Evolutionary conservation across 1,139 yeast genomes (phyloP), one percentile per base, ranked within the genome.

Genomic region (Hansenula sp.): DNA sequence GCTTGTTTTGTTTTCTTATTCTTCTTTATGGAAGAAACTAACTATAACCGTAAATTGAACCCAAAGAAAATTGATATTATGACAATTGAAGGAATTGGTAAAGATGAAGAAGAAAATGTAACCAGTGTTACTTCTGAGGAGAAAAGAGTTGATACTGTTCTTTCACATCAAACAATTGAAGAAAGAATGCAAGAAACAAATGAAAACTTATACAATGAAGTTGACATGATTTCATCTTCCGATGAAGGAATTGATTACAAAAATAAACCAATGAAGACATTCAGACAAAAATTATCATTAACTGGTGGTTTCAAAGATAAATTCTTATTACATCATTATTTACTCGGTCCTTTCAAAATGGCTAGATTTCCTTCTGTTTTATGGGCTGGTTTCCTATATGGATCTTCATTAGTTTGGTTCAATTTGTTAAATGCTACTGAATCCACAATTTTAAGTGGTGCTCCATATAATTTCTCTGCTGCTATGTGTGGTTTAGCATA

Each of bases 381-480:
- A 17, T 81, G 81, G 76, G 73, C 78, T 38, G 87, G 87, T 2
- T 57, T 78, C 42, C 60, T 76, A 21, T 80, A 81, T 53, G 89
- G 88, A 4, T 67, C 79, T 16, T 80, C 82, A 39, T 69, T 81
- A 27, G 69, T 71, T 42, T 75, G 78, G 76, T 75, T 71, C 53
- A 71, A 73, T 38, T 71, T 75, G 29, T 62, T 75, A 44, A 75
- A 73, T 53, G 71, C 69, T 36, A 67, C 77, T 30, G 60, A 66
- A 50, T 57, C 73, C 27, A 47, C 60, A 33, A 58, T 73, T 38
- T 52, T 75, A 34, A 55, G 69, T 48, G 69, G 65, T 13, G 59
- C 59, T 9, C 76, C 76, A 17, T 71, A 71, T 51, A 60, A 68
- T 45, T 71, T 71, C 44, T 52, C 61, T 2, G 44, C 71, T 5